Conservation (phyloP, 352 stramenopile species). For the Phytophthora sojae region DNA sequence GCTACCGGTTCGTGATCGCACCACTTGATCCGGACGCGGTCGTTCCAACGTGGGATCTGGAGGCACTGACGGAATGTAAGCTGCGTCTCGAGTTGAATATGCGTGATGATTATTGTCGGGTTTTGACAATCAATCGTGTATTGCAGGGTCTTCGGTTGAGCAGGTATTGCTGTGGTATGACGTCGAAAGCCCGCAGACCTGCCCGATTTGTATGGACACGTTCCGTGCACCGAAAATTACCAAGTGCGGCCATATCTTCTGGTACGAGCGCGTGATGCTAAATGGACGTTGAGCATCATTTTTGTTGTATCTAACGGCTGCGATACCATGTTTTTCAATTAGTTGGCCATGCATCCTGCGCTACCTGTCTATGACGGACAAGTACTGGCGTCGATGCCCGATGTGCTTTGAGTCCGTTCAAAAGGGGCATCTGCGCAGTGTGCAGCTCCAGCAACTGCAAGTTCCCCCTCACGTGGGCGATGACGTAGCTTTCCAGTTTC, state of each 20-base stretch:
- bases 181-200: slow-evolving; percentile 56
- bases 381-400: slow-evolving; percentile 88
- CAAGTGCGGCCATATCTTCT: slow-evolving; percentile 89
- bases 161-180: slow-evolving; percentile 87
- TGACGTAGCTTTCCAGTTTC: slow-evolving; percentile 72
- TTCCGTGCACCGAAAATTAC: slow-evolving; percentile 88
- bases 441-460: slow-evolving; percentile 65
- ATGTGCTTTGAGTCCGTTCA: slow-evolving; percentile 91
- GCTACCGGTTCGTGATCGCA: slow-evolving; percentile 85
- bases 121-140: neutral
- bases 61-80: slow-evolving; percentile 85
- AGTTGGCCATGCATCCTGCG: slow-evolving; percentile 88
- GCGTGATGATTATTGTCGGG: neutral
- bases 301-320: slow-evolving; percentile 2
- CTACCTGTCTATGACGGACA: slow-evolving; percentile 86
- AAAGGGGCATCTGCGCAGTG: slow-evolving; percentile 81
- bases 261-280: slow-evolving; percentile 40
- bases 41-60: slow-evolving; percentile 72
- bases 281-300: neutral
- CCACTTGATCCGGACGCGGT: slow-evolving; percentile 55
- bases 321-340: slow-evolving; percentile 11
- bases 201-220: slow-evolving; percentile 84
- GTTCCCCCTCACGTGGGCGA: slow-evolving; percentile 65
- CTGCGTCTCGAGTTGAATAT: neutral
- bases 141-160: slow-evolving; percentile 81